Conservation (phyloP, 2,329 filamentous ascomycete genomes). For the Mariannaea sp. region DNA sequence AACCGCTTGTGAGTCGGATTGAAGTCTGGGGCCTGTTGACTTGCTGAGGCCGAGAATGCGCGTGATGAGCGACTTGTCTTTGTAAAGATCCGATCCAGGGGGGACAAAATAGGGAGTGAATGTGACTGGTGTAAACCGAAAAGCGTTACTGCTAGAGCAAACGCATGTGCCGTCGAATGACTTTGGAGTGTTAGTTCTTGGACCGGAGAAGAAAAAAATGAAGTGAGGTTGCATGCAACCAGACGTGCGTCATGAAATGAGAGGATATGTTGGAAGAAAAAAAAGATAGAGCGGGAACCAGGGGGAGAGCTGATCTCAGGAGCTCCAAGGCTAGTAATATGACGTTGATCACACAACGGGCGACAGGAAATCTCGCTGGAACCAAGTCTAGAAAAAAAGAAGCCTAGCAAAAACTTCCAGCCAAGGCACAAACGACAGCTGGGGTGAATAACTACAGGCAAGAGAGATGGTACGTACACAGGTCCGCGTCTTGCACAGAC, state of each 20-base stretch:
- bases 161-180: constrained; percentile 1
- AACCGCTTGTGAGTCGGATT: constrained; percentile 8
- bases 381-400: constrained; percentile 14
- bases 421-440: constrained; percentile 27
- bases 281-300: constrained; percentile 5
- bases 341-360: constrained; percentile 15
- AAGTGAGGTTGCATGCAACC: constrained; percentile 9
- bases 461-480: constrained; percentile 33
- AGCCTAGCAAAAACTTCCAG: constrained; percentile 23
- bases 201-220: constrained; percentile 7
- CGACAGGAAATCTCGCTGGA: constrained; percentile 10
- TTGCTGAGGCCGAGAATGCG: neutral
- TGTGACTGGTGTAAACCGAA: neutral
- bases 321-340: constrained; percentile 12
- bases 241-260: constrained; percentile 5
- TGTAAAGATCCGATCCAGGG: constrained; percentile 5
- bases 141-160: constrained; percentile 11
- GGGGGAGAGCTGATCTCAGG: constrained; percentile 16
- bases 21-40: constrained; percentile 12
- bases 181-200: constrained; percentile 1
- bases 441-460: constrained; percentile 20
- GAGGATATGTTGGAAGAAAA: neutral
- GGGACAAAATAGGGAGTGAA: constrained; percentile 8
- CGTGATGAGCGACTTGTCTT: constrained; percentile 1
- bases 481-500: constrained; percentile 27